phyloP scores from a whole-genome alignment of 2,329 filamentous ascomycete species.

The Calonectria leucothoes region DNA sequence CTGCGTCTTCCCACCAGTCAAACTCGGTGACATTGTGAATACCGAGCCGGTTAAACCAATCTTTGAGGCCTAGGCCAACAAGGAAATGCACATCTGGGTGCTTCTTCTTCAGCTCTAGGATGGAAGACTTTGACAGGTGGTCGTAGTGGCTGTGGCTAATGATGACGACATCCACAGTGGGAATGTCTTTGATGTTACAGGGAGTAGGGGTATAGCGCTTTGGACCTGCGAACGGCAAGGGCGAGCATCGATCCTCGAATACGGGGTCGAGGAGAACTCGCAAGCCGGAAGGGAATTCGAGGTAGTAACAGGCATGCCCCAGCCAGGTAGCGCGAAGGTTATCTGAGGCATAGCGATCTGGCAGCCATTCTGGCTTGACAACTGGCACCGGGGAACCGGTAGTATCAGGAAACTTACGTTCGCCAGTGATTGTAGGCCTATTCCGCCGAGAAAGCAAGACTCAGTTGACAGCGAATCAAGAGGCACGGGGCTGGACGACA shows the following conservation, averaged over 20 bases:
- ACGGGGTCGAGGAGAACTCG: background rate
- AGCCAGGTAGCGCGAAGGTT: background rate
- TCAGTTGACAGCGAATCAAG: background rate
- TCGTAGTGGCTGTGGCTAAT: background rate
- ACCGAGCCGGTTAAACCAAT: background rate
- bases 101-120: background rate
- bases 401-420: background rate
- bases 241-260: background rate
- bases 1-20: conserved; percentile 2
- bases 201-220: background rate
- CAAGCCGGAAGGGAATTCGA: background rate
- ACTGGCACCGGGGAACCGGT: background rate
- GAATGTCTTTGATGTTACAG: background rate
- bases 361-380: background rate
- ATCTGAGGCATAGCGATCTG: background rate
- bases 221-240: background rate
- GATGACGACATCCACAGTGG: background rate
- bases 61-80: background rate
- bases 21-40: background rate
- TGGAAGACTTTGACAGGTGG: background rate
- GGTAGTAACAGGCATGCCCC: background rate
- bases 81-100: background rate
- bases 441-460: background rate
- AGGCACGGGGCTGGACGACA: too few relatives aligned
- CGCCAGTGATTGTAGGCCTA: background rate